phyloP scores from a whole-genome alignment of 148 eudicot species.

The Chenopodium quinoa region DNA sequence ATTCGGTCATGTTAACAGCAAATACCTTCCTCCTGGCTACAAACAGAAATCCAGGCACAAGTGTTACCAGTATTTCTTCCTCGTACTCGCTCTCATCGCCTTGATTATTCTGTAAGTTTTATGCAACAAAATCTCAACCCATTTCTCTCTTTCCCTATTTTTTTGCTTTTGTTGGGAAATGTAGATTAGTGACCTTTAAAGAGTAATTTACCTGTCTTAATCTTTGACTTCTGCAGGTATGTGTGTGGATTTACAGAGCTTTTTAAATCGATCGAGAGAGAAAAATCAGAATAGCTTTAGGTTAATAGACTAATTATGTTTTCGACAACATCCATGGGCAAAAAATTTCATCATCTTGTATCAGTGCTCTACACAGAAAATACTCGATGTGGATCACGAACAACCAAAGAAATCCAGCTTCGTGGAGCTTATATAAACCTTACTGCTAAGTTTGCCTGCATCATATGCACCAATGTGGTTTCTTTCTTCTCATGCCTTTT shows the following conservation, averaged over 20 bases:
- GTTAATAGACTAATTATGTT: neutral
- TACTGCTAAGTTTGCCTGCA: neutral
- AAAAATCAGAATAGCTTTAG: neutral
- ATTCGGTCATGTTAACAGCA: constrained; percentile 40
- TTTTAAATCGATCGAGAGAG: neutral
- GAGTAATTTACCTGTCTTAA: neutral
- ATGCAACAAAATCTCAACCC: neutral
- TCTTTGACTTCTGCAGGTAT: constrained; percentile 19
- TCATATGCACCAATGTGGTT: neutral
- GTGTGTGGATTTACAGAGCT: constrained; percentile 23
- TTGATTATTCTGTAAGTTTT: constrained; percentile 32
- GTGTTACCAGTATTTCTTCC: constrained; percentile 39
- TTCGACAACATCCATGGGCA: neutral
- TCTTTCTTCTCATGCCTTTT: too few species aligned
- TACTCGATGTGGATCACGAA: neutral
- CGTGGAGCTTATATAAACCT: neutral
- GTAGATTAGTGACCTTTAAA: neutral
- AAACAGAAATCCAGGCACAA: constrained; percentile 30
- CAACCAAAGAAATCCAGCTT: neutral
- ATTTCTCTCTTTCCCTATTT: accelerated
- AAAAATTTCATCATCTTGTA: neutral
- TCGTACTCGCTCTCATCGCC: constrained; percentile 24
- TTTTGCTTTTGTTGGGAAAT: neutral
- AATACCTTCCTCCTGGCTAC: constrained; percentile 32
- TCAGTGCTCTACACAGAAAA: neutral